These are phyloP conservation scores for Lyophyllum decastes DNA, from an alignment of 768 basidiomycete genomes.

Conservation along the genomic window DNA sequence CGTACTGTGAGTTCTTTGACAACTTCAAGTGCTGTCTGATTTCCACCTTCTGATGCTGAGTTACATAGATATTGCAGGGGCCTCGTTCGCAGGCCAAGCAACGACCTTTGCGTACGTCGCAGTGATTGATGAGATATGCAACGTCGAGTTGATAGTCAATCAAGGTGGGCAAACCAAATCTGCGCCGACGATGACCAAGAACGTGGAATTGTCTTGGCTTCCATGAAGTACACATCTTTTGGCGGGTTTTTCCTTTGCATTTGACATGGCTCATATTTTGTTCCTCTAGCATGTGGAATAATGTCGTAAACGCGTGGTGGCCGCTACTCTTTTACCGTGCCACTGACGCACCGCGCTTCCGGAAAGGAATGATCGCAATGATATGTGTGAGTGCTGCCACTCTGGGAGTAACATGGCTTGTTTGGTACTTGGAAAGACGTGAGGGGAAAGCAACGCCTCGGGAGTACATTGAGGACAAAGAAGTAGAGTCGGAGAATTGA, in stretches of 20 bases:
- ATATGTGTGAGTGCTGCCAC: conserved; percentile 60
- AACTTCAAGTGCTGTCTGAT: background rate
- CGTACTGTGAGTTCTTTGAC: conserved; percentile 54
- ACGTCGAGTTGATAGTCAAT: conserved; percentile 2
- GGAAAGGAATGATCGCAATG: conserved; percentile 71
- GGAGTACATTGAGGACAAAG: background rate
- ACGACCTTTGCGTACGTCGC: conserved; percentile 66
- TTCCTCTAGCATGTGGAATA: conserved; percentile 62
- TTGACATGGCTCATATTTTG: background rate
- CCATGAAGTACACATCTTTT: conserved; percentile 60
- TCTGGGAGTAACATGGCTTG: conserved; percentile 52
- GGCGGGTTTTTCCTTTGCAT: background rate
- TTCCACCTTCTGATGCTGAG: background rate
- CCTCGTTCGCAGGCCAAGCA: conserved; percentile 75
- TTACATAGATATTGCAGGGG: conserved; percentile 53
- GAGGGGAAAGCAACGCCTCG: conserved; percentile 22
- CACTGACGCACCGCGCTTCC: conserved; percentile 68
- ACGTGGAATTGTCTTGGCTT: conserved; percentile 67
- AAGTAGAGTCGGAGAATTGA: background rate
- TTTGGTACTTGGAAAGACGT: conserved; percentile 53
- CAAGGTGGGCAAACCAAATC: conserved; percentile 79
- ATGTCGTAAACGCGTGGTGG: conserved; percentile 71
- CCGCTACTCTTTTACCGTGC: conserved; percentile 73
- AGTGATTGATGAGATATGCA: background rate
- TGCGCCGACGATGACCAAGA: conserved; percentile 72